Evolutionary conservation across 1,284 basidiomycete species (phyloP), one percentile per base, ranked within the genome.

Genomic region (Veloporphyrellus conicus): DNA sequence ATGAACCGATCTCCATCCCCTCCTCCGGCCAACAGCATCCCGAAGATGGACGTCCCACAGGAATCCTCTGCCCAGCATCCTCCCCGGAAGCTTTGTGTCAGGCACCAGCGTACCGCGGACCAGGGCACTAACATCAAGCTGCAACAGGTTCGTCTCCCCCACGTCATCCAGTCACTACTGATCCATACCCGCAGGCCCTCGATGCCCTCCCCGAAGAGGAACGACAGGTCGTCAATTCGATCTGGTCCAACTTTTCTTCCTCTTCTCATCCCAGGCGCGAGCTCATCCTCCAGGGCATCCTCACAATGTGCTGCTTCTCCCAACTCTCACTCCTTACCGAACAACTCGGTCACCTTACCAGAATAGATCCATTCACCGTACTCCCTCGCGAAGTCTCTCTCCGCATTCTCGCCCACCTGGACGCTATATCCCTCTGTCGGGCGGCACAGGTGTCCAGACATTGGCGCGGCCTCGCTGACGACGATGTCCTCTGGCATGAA

Each of bases 251-350:
- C 59, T 99, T 99, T 71, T 96, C 93, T 11, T 91, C 91, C 0
- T 96, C 95, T 1, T 84, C 93, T 0, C 93, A 96, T 61, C 82
- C 87, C 10, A 84, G 91, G 29, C 82, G 95, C 34, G 90, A 90
- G 34, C 81, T 99, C 62, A 98, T 99, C 63, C 84, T 99, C 39
- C 92, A 93, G 62, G 95, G 95, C 27, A 80, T 99, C 50, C 83
- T 99, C 58, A 98, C 96, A n/a, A 99, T 99, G 91, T 99, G 95
- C 69, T 99, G 95, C 71, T 98, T 96, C 73, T 92, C 92, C 33
- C 95, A 98, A 63, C 84, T 99, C n/a, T 97, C 95, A 19, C 87
- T 98, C 47, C 84, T 99, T 41, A 90, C 92, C 14, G 91, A 96
- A 53, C 90, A 94, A 49, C 85, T 99, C 48, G 77, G 84, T 20